A percentile compares a stretch with the other conserved stretches of the same genome.
These are phyloP conservation scores for Ceratobasidium theobromae DNA, from an alignment of 1,284 basidiomycete species.

Conservation along the genomic window DNA sequence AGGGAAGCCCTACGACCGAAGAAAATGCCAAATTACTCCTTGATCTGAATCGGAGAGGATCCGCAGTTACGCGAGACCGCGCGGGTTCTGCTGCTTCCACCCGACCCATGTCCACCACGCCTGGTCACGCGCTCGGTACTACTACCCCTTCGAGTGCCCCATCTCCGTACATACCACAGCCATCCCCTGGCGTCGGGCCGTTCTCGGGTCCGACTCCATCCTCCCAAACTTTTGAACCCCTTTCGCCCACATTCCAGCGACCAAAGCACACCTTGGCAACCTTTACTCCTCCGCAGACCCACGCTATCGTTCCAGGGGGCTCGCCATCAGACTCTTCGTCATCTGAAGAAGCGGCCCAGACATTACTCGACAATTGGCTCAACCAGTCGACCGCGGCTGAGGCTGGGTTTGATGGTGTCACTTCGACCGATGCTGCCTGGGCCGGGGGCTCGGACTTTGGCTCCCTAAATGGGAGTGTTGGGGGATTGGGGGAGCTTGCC, in stretches of 20 bases:
- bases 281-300: conserved; percentile 28
- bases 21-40: conserved; percentile 32
- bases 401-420: conserved; percentile 26
- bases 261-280: conserved; percentile 13
- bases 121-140: conserved; percentile 17
- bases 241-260: conserved; percentile 10
- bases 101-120: conserved; percentile 26
- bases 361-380: conserved; percentile 77
- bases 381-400: conserved; percentile 43
- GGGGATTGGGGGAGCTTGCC: conserved; percentile 14
- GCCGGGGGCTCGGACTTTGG: conserved; percentile 32
- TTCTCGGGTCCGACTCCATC: conserved; percentile 3
- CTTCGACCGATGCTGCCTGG: conserved; percentile 20
- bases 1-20: conserved; percentile 25
- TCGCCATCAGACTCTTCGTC: conserved; percentile 21
- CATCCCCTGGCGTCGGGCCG: conserved; percentile 21
- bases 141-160: conserved; percentile 22
- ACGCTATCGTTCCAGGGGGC: conserved; percentile 9
- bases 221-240: conserved; percentile 11
- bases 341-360: conserved; percentile 66
- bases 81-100: conserved; percentile 26
- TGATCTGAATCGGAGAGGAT: conserved; percentile 11
- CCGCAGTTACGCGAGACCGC: conserved; percentile 8
- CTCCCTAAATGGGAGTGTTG: conserved; percentile 17
- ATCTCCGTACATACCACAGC: conserved; percentile 30